Evolutionary conservation across 257 asterid species (phyloP).

Genomic region (Solanum medicagineum): DNA sequence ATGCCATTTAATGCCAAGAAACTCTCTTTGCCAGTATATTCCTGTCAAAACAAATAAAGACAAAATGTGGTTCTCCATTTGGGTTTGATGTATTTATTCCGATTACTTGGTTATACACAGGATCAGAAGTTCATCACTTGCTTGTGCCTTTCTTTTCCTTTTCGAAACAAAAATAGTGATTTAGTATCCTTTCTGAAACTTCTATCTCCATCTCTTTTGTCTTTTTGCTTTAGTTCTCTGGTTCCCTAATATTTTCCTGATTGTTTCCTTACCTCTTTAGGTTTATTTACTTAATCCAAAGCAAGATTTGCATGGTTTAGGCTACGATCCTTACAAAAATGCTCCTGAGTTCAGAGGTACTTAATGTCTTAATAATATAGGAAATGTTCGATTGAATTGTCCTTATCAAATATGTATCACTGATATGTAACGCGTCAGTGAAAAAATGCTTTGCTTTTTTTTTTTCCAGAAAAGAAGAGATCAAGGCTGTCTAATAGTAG

Average conservation of each 20-base stretch:
- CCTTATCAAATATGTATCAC: not conserved
- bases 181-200: not conserved
- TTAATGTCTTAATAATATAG: slow-evolving; percentile 10
- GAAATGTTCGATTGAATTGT: not conserved
- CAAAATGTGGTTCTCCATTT: not conserved
- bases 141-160: not conserved
- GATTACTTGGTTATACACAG: not conserved
- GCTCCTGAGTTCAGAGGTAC: slow-evolving; percentile 98
- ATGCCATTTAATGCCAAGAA: not conserved
- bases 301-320: slow-evolving; percentile 81
- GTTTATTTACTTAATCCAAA: slow-evolving; percentile 75
- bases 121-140: not conserved
- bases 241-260: not conserved
- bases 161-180: not conserved
- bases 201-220: not conserved
- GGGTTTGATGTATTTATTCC: not conserved
- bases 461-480: slow-evolving; percentile 58
- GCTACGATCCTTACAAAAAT: slow-evolving; percentile 92
- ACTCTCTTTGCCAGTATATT: not conserved
- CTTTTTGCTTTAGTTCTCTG: not conserved
- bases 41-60: not conserved
- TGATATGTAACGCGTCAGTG: not conserved
- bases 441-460: not conserved
- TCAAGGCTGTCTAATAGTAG: slow-evolving; percentile 40
- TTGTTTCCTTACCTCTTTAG: slow-evolving; percentile 13